Evolutionary conservation across 352 stramenopile species (phyloP).

Genomic region (Globisporangium rhizosaccharum): DNA sequence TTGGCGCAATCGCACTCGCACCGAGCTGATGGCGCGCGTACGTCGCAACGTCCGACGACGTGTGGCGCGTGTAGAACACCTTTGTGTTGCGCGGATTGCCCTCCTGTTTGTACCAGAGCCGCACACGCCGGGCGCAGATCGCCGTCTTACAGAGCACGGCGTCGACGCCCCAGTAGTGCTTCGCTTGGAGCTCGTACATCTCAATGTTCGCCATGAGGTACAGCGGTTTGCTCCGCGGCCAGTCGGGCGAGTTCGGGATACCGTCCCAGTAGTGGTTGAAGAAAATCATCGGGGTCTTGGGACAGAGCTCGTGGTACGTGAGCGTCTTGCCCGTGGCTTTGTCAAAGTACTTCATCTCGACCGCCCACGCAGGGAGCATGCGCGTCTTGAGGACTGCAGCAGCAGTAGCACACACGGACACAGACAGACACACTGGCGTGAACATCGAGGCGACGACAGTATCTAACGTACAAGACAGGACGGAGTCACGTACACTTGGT

Average conservation of each 20-base stretch:
- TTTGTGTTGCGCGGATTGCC: conserved; percentile 43
- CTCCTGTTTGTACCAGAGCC: conserved; percentile 48
- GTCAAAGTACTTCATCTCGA: conserved; percentile 34
- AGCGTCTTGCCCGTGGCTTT: conserved; percentile 16
- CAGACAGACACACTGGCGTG: background rate
- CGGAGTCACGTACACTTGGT: conserved; percentile 39
- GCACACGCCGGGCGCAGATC: conserved; percentile 33
- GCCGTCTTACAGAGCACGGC: conserved; percentile 45
- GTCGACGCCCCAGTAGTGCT: conserved; percentile 33
- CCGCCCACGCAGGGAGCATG: conserved; percentile 39
- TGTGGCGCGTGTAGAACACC: conserved; percentile 59
- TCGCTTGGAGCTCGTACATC: conserved; percentile 41
- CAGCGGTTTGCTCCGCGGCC: conserved; percentile 31
- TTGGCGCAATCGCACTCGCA: conserved; percentile 14
- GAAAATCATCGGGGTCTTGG: conserved; percentile 37
- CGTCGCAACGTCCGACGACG: conserved; percentile 40
- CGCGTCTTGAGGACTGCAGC: conserved; percentile 30
- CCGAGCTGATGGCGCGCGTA: conserved; percentile 22
- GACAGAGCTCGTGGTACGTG: conserved; percentile 51
- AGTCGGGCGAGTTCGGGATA: conserved; percentile 18
- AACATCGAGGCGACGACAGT: too few relatives aligned
- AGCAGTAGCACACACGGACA: background rate
- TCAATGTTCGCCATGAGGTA: conserved; percentile 55
- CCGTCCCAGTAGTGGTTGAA: conserved; percentile 60
- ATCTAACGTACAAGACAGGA: too few relatives aligned